Evolutionary conservation across 2,329 filamentous ascomycete species (phyloP), one percentile per base, ranked within the genome.

Genomic region (Rutstroemia sp.): DNA sequence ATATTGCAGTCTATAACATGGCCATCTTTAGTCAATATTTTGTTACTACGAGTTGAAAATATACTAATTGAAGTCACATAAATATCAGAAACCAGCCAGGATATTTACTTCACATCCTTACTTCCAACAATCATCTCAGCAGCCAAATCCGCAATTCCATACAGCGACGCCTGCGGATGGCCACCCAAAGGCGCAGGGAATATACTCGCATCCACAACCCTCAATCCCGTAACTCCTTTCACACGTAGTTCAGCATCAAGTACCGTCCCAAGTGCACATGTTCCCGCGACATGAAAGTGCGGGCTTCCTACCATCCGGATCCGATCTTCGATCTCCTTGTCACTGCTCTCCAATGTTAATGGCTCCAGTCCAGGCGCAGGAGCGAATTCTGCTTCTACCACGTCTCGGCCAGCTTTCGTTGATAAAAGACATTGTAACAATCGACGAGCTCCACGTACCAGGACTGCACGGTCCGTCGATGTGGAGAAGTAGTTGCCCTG

Each of bases 181-280:
- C 42, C 56, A 60, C 79, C 80, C 1, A 71, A 69, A 25, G 71
- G 79, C 54, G 72, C 72, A 0, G 79, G 78, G 57, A 79, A 84
- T 0, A 79, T 73, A 17, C 74, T 78, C 0, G 80, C 81, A 69
- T 86, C 82, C 0, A 86, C 82, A 1, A 86, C 81, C 34, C 82
- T 72, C 46, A 86, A 64, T 0, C 77, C 76, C 0, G 73, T 67
- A 0, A 81, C 75, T 0, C 79, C 79, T 6, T 77, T 71, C 0
- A 86, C 82, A 10, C 75, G 9, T 17, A 19, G 8, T 12, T 49
- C 23, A 2, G 19, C 21, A 46, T 58, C 53, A 10, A 56, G 21
- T 3, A 56, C 30, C 2, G 2, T 39, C 1, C 34, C 19, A 1
- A 48, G 10, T 27, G 48, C 30, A 38, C 42, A 44, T 12, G 23